phyloP scores from a whole-genome alignment of 805 yeast species.

The Scheffersomyces coipomensis region DNA sequence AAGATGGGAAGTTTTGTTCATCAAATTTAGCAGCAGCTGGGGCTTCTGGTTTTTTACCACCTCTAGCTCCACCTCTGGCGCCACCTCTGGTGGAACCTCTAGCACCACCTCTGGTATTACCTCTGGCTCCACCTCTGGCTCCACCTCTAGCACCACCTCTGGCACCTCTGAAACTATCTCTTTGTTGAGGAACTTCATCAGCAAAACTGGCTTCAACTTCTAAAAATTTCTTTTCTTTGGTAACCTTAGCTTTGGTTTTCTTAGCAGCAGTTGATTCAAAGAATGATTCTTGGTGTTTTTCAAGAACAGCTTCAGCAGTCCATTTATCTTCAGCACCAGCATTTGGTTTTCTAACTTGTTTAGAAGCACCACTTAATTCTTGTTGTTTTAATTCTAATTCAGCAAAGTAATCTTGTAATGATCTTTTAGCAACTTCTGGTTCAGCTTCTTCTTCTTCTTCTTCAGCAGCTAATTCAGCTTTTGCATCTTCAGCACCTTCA shows the following conservation, averaged over 20 bases:
- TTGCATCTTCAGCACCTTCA: constrained; percentile 44
- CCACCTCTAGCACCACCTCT: constrained; percentile 34
- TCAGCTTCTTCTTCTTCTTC: constrained; percentile 40
- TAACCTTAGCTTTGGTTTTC: constrained; percentile 67
- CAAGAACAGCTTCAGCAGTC: constrained; percentile 54
- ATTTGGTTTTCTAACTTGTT: constrained; percentile 50
- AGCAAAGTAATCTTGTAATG: constrained; percentile 84
- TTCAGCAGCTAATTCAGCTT: constrained; percentile 44
- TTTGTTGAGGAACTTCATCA: constrained; percentile 47
- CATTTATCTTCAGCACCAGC: constrained; percentile 56
- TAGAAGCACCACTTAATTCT: constrained; percentile 30
- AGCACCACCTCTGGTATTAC: constrained; percentile 33
- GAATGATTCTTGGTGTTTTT: constrained; percentile 62
- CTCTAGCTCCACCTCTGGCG: constrained; percentile 45
- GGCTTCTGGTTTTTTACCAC: constrained; percentile 11
- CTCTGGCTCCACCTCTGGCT: constrained; percentile 36
- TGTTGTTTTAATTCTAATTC: constrained; percentile 52
- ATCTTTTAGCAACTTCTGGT: constrained; percentile 51
- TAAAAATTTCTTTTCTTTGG: constrained; percentile 77
- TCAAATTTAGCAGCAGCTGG: constrained; percentile 39
- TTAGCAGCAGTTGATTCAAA: constrained; percentile 62
- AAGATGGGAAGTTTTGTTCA: constrained; percentile 75
- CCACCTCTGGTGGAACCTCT: constrained; percentile 46
- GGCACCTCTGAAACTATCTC: constrained; percentile 28
- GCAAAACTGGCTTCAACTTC: constrained; percentile 73